These are phyloP conservation scores for Citrus reticulata DNA, from an alignment of 345 rosid species.

Conservation along the genomic window DNA sequence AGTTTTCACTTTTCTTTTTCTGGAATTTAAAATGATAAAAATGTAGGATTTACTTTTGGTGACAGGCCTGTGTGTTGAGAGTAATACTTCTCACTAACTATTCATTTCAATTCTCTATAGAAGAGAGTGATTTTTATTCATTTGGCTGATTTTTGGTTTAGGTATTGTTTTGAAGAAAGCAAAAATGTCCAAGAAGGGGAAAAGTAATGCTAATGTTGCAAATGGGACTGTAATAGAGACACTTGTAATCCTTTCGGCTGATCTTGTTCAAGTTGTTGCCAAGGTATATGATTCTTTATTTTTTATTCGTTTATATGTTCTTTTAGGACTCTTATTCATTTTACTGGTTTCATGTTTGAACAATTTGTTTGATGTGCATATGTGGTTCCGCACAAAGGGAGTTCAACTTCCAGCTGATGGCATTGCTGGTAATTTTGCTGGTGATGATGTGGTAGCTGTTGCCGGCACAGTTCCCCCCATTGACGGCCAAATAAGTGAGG, in stretches of 20 bases:
- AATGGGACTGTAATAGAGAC: slow-evolving; percentile 53
- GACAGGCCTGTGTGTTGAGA: not conserved
- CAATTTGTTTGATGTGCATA: slow-evolving; percentile 3
- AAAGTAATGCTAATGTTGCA: slow-evolving; percentile 54
- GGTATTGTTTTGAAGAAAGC: slow-evolving; percentile 89
- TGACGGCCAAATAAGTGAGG: slow-evolving; percentile 17
- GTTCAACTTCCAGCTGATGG: slow-evolving; percentile 52
- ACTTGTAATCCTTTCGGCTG: slow-evolving; percentile 57
- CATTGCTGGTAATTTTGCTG: slow-evolving; percentile 30
- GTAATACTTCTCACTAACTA: not conserved
- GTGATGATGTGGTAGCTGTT: slow-evolving; percentile 44
- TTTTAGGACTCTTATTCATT: slow-evolving; percentile 1
- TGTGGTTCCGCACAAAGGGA: slow-evolving; percentile 40
- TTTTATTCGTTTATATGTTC: not conserved
- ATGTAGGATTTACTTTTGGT: not conserved
- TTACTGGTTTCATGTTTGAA: slow-evolving; percentile 1
- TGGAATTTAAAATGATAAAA: not conserved
- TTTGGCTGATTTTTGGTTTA: slow-evolving; percentile 19
- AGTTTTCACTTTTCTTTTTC: not conserved
- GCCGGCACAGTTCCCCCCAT: slow-evolving; percentile 22
- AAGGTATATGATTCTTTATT: slow-evolving; percentile 39
- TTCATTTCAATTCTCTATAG: not conserved
- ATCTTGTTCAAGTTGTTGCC: slow-evolving; percentile 83
- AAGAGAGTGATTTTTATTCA: not conserved
- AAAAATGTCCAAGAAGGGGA: slow-evolving; percentile 65